Base-by-base conservation (phyloP, 495 filamentous ascomycete species). In the Zalerion maritima region DNA sequence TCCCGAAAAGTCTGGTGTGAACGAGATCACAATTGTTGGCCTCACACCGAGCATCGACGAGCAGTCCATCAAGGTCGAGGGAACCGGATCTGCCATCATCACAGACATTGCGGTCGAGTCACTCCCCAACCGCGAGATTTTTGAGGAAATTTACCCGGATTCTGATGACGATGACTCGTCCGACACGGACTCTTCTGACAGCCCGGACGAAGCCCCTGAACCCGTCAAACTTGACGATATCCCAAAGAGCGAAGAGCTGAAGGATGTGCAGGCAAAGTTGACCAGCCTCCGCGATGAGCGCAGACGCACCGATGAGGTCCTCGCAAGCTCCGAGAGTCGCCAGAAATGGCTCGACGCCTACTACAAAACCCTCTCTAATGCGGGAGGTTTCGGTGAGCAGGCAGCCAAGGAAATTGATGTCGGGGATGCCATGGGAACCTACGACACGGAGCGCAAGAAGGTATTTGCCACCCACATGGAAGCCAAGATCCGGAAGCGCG, bases 41-140 rank as follows among this genome's bases (percentile, higher is more conserved):
- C 55, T 83, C 16, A 69, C 71, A 5, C 75, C 73, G 2, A 68
- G 63, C 8, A 58, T 67, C 21, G 73, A 81, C 34, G 58, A 72
- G 38, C 58, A 74, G 43, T 78, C 73, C 18, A 71, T 81, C 52
- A 76, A 77, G 38, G 71, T 83, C 32, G 73, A 78, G 40, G 75
- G 74, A 29, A 70, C 61, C 28, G 73, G 73, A 17, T 52, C 57
- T 0, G 69, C 66, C 16, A 68, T 64, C 29, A 76, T 81, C 41
- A 74, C 68, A 3, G 73, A 81, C 40, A 68, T 79, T 43, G 62
- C 64, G 10, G 65, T 79, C 22, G 67, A 77, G 33, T 48, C 70
- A 6, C 50, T 80, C 14, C 61, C 71, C 1, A 75, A 78, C 37
- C 52, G 54, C 3, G 66, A 72, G 9, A 57, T 61, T 22, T 74